Evolutionary conservation across 2,329 filamentous ascomycete genomes (phyloP).

Genomic region (Pestalotiopsis sp.): DNA sequence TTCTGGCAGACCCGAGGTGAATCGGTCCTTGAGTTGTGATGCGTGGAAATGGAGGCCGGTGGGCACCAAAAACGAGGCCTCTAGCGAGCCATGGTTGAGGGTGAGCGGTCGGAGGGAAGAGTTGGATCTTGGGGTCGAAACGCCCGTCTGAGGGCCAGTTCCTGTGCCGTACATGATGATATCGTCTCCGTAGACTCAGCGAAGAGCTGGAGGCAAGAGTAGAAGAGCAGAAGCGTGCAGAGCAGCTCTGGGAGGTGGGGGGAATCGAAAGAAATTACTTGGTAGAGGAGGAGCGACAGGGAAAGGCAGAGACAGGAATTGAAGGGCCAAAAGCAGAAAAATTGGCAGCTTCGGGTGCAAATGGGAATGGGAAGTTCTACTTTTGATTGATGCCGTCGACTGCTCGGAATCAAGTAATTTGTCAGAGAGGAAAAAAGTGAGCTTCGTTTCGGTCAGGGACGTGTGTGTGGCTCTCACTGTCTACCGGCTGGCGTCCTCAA

Average conservation of each 20-base stretch:
- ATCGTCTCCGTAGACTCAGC: slow-evolving; percentile 40
- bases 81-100: slow-evolving; percentile 90
- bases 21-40: slow-evolving; percentile 89
- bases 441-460: neutral
- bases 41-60: slow-evolving; percentile 96
- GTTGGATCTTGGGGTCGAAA: slow-evolving; percentile 93
- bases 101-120: slow-evolving; percentile 90
- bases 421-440: neutral
- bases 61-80: slow-evolving; percentile 93
- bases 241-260: neutral
- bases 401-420: slow-evolving; percentile 1
- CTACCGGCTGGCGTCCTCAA: slow-evolving; percentile 1
- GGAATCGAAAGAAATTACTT: slow-evolving; percentile 4
- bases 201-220: slow-evolving; percentile 39
- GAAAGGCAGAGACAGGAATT: slow-evolving; percentile 5
- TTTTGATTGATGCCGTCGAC: slow-evolving; percentile 2
- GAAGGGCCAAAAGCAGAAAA: slow-evolving; percentile 5
- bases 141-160: slow-evolving; percentile 89
- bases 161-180: slow-evolving; percentile 78
- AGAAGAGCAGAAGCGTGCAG: slow-evolving; percentile 13
- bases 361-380: slow-evolving; percentile 10
- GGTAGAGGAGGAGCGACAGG: slow-evolving; percentile 18
- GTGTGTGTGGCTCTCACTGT: neutral
- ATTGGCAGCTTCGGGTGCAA: neutral
- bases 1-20: slow-evolving; percentile 80